Conservation (phyloP, 768 basidiomycete genomes). For the Amanita muscaria region DNA sequence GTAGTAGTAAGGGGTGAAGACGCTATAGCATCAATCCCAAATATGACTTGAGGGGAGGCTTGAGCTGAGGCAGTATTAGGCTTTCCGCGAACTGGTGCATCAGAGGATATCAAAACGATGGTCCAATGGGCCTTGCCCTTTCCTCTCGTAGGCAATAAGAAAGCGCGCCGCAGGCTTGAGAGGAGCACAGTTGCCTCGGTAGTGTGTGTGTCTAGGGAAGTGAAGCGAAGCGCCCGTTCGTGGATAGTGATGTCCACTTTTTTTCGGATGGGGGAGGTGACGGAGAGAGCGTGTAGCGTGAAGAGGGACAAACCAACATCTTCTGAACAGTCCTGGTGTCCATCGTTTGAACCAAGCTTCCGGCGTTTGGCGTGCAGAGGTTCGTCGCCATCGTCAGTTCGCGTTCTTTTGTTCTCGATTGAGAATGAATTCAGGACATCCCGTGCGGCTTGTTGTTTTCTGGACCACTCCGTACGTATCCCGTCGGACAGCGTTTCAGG, state of each 20-base stretch:
- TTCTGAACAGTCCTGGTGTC: slow-evolving; percentile 4
- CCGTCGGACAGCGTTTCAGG: slow-evolving; percentile 4
- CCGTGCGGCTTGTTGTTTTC: slow-evolving; percentile 25
- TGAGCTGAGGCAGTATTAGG: slow-evolving; percentile 22
- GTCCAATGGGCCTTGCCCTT: slow-evolving; percentile 70
- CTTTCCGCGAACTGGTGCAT: slow-evolving; percentile 39
- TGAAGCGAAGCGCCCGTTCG: slow-evolving; percentile 40
- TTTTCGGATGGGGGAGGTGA: slow-evolving; percentile 68
- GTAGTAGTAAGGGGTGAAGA: slow-evolving; percentile 38
- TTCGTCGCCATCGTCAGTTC: slow-evolving; percentile 23
- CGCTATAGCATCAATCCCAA: slow-evolving; percentile 57
- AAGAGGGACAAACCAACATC: slow-evolving; percentile 38
- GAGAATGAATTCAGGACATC: slow-evolving; percentile 19
- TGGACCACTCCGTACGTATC: slow-evolving; percentile 24
- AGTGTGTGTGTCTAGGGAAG: slow-evolving; percentile 38
- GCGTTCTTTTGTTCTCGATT: slow-evolving; percentile 26
- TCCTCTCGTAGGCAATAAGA: slow-evolving; percentile 67
- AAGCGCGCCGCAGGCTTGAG: slow-evolving; percentile 45
- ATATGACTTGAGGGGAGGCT: slow-evolving; percentile 50
- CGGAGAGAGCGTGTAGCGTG: slow-evolving; percentile 56
- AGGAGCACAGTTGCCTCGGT: slow-evolving; percentile 45
- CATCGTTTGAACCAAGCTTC: slow-evolving; percentile 14
- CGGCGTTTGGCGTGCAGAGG: slow-evolving; percentile 26
- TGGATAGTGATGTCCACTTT: slow-evolving; percentile 62
- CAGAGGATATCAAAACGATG: slow-evolving; percentile 50